Conservation (phyloP, 371 early-diverging fungal genomes). For the Mortierella sp. region DNA sequence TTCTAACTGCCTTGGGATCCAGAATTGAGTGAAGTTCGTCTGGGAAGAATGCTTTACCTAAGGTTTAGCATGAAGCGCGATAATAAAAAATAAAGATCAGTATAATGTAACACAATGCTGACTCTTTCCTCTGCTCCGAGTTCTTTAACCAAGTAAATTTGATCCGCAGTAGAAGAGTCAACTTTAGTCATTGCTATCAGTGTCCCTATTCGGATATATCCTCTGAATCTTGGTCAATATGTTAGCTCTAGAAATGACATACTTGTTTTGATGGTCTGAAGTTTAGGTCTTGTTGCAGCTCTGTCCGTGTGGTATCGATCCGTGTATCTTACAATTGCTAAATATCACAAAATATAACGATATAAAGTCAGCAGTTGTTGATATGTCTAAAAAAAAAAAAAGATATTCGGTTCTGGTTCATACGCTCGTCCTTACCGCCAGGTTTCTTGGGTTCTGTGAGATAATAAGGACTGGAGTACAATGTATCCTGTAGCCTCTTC, state of each 20-base stretch:
- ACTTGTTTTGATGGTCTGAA: conserved; percentile 44
- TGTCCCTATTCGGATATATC: background rate
- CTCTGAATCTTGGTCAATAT: too few relatives aligned
- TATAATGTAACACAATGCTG: background rate
- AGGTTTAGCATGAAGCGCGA: background rate
- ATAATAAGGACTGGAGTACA: conserved; percentile 36
- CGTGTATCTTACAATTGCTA: conserved; percentile 48
- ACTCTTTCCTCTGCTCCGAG: background rate
- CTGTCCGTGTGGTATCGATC: conserved; percentile 48
- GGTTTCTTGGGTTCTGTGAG: conserved; percentile 51
- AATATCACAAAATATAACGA: background rate
- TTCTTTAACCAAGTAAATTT: background rate
- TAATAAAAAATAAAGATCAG: background rate
- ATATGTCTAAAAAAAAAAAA: too few relatives aligned
- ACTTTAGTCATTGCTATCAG: background rate
- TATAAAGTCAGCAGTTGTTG: background rate
- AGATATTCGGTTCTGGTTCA: background rate
- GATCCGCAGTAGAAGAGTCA: conserved; percentile 11
- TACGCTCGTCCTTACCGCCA: conserved; percentile 10
- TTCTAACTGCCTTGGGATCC: conserved; percentile 42
- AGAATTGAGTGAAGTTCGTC: conserved; percentile 49
- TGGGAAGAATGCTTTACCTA: conserved; percentile 52
- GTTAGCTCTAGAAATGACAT: conserved; percentile 2
- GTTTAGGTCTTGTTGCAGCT: conserved; percentile 35
- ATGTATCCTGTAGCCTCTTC: conserved; percentile 33